Conservation (phyloP, 2,329 filamentous ascomycete genomes). For the Colletotrichum higginsianum region DNA sequence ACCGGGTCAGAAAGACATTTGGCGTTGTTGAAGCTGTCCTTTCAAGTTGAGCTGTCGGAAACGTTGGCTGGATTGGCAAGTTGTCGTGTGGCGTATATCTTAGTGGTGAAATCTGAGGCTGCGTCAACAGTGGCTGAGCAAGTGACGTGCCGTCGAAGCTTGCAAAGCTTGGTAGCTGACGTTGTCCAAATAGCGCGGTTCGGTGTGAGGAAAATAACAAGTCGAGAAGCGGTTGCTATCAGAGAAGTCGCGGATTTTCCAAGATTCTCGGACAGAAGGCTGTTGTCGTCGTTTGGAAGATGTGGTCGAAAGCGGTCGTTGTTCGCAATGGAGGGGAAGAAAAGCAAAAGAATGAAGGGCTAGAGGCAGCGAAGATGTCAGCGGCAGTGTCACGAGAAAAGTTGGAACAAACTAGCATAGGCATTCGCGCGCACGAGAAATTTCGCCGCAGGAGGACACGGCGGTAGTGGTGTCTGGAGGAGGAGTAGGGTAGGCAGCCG, state of each 20-base stretch:
- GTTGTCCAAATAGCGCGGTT: not conserved
- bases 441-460: constrained; percentile 23
- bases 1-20: not conserved
- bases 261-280: not conserved
- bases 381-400: constrained; percentile 23
- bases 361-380: constrained; percentile 23
- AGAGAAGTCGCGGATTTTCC: not conserved
- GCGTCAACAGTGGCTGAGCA: constrained; percentile 2
- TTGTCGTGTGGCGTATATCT: constrained; percentile 8
- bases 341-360: constrained; percentile 22
- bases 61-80: not conserved
- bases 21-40: not conserved
- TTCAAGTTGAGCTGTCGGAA: not conserved
- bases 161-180: not conserved
- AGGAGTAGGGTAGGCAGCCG: constrained; percentile 22
- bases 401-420: constrained; percentile 9
- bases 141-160: constrained; percentile 12
- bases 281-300: not conserved
- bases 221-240: not conserved
- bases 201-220: not conserved
- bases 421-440: constrained; percentile 10
- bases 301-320: constrained; percentile 15
- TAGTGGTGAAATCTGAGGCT: not conserved
- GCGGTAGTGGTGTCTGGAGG: constrained; percentile 15
- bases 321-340: constrained; percentile 2